These are phyloP conservation scores for Mucor lusitanicus DNA, from an alignment of 371 early-diverging fungal species.

Conservation along the genomic window DNA sequence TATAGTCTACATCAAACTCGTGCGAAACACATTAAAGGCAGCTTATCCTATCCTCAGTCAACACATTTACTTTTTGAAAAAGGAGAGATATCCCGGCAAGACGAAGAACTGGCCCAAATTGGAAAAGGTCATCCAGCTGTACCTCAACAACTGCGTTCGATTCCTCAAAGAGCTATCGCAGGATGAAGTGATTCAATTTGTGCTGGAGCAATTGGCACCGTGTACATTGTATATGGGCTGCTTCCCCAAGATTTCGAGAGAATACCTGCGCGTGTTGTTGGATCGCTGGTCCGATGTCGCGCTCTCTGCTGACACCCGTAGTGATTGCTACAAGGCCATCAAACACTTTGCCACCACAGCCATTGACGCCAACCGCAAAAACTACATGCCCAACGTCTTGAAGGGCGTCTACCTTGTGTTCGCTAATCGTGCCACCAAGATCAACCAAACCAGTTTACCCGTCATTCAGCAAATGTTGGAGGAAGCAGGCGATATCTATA, in stretches of 20 bases:
- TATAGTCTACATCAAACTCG: constrained; percentile 76
- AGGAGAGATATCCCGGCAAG: constrained; percentile 56
- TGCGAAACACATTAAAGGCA: constrained; percentile 59
- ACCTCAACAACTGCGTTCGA: constrained; percentile 69
- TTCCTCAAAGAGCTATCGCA: constrained; percentile 81
- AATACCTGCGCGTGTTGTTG: constrained; percentile 72
- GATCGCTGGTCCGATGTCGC: constrained; percentile 68
- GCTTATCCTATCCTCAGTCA: constrained; percentile 63
- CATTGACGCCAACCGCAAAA: constrained; percentile 34
- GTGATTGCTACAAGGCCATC: constrained; percentile 50
- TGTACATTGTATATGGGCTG: constrained; percentile 77
- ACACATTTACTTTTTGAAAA: constrained; percentile 55
- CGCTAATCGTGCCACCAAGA: constrained; percentile 72
- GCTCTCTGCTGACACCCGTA: constrained; percentile 66
- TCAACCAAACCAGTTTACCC: constrained; percentile 72
- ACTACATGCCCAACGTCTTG: constrained; percentile 50
- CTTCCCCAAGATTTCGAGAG: constrained; percentile 80
- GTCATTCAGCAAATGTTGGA: constrained; percentile 82
- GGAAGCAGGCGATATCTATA: constrained; percentile 86
- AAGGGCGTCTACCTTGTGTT: constrained; percentile 83
- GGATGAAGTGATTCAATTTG: constrained; percentile 74
- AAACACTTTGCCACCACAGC: constrained; percentile 33
- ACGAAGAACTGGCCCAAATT: constrained; percentile 77
- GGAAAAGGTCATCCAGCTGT: constrained; percentile 76
- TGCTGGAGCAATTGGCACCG: constrained; percentile 76